These are phyloP conservation scores for Paraphoma sp. DNA, from an alignment of 2,329 filamentous ascomycete species.

Conservation along the genomic window DNA sequence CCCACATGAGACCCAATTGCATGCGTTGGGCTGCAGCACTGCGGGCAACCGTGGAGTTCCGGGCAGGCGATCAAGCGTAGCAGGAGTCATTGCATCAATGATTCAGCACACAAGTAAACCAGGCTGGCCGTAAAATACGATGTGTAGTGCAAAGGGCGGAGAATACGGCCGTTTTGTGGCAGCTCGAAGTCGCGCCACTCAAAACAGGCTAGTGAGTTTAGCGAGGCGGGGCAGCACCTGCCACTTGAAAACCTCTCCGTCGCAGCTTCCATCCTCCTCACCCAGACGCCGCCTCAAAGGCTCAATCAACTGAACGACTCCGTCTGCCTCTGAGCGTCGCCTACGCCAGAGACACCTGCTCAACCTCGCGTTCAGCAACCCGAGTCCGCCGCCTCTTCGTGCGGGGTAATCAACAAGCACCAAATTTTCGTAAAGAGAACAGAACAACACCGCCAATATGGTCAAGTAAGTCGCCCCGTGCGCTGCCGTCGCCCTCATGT, in stretches of 20 bases:
- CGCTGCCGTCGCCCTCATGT: not conserved
- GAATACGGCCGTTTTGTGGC: not conserved
- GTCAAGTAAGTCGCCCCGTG: conserved; percentile 83
- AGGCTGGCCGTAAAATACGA: not conserved
- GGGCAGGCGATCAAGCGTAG: not conserved
- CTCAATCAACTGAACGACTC: conserved; percentile 25
- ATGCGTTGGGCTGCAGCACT: conserved; percentile 17
- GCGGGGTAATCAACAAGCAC: conserved; percentile 44
- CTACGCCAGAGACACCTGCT: conserved; percentile 41
- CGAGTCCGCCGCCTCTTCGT: conserved; percentile 32
- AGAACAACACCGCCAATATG: conserved; percentile 87
- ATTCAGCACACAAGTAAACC: not conserved
- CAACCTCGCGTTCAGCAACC: conserved; percentile 23
- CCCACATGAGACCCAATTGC: conserved; percentile 21
- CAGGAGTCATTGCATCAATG: not conserved
- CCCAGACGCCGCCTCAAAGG: conserved; percentile 29
- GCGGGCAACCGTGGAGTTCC: not conserved
- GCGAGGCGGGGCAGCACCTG: not conserved
- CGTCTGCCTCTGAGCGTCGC: conserved; percentile 38
- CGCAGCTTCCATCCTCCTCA: conserved; percentile 17
- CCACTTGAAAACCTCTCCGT: conserved; percentile 14
- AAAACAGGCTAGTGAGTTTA: not conserved
- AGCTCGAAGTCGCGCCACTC: not conserved
- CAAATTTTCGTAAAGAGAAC: conserved; percentile 45
- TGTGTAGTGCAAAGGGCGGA: not conserved